Base-by-base conservation (phyloP, 768 basidiomycete species). In the Austroboletus eburneus region DNA sequence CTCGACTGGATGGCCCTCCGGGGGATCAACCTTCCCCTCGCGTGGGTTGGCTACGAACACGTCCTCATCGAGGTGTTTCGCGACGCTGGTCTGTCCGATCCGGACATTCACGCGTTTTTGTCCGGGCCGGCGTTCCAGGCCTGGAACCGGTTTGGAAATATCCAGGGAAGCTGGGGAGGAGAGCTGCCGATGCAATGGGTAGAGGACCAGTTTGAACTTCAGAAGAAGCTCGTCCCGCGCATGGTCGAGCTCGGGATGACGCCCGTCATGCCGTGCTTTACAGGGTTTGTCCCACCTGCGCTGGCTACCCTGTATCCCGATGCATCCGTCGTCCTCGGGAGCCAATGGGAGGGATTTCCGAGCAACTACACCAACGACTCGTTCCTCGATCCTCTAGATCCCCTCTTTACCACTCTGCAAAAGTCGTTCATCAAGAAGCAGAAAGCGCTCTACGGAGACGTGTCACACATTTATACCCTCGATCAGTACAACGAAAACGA, bases 401-500 rank as follows among this genome's bases (percentile, higher is more conserved):
- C 66, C 13, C 62, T 72, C 27, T 73, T 69, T 42, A 16, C 52
- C 3, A 62, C 57, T 20, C 49, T 73, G 27, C 71, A 73, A 46
- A 59, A 57, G 35, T 62, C 64, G 8, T 72, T 73, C 55, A 69
- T 73, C 42, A 36, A 57, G 5, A 72, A 72, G 50, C 70, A 72
- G 52, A 45, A 51, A 13, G 62, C 59, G 9, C 66, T 65, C 0
- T 73, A 70, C 41, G 72, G 72, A 7, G 60, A 64, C 37, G 49
- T 70, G 23, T 63, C 71, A 16, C 71, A 72, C 40, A 59, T 72
- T 42, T 73, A 73, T 46, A 70, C 72, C n/a, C 66, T 73, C 29
- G 71, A 73, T 52, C 71, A 71, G 42, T 72, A 72, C 58, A 72
- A 72, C 58, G 71, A 73, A 55, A 72, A 68, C 46, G 52, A 66